Evolutionary conservation across 2,329 filamentous ascomycete species (phyloP).

Genomic region (Colletotrichum nymphaeae): DNA sequence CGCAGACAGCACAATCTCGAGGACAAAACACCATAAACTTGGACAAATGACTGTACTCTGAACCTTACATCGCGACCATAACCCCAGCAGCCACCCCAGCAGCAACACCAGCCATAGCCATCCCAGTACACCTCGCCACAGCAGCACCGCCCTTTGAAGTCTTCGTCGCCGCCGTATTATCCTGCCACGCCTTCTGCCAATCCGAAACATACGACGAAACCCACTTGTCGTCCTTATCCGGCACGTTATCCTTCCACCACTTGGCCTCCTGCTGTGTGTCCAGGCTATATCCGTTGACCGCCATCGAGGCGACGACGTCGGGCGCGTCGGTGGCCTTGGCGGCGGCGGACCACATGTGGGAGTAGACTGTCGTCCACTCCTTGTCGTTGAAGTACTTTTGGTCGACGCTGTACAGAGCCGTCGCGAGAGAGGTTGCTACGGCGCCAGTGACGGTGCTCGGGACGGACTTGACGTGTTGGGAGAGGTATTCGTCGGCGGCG

Average conservation of each 20-base stretch:
- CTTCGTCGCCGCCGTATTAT: not conserved
- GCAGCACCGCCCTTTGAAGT: constrained; percentile 14
- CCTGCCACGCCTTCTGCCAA: not conserved
- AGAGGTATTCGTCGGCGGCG: constrained; percentile 14
- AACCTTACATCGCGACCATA: not conserved
- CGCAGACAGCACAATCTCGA: too few relatives aligned
- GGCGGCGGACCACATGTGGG: constrained; percentile 35
- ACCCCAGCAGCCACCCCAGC: constrained; percentile 23
- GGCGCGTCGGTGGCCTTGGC: constrained; percentile 33
- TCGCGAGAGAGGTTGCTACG: constrained; percentile 19
- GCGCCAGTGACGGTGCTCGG: constrained; percentile 9
- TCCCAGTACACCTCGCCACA: constrained; percentile 13
- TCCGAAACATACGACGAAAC: constrained; percentile 21
- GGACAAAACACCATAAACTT: not conserved
- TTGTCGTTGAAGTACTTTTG: constrained; percentile 18
- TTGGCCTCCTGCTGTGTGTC: not conserved
- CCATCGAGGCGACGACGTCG: constrained; percentile 31
- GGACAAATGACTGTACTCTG: not conserved
- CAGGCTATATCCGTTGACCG: not conserved
- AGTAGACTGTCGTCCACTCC: constrained; percentile 27
- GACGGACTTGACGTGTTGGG: not conserved
- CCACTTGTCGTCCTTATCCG: constrained; percentile 10
- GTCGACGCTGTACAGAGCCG: constrained; percentile 33
- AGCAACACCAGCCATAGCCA: constrained; percentile 24
- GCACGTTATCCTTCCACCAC: constrained; percentile 27